Evolutionary conservation across 257 asterid species (phyloP).

Genomic region (Cinchona pubescens): DNA sequence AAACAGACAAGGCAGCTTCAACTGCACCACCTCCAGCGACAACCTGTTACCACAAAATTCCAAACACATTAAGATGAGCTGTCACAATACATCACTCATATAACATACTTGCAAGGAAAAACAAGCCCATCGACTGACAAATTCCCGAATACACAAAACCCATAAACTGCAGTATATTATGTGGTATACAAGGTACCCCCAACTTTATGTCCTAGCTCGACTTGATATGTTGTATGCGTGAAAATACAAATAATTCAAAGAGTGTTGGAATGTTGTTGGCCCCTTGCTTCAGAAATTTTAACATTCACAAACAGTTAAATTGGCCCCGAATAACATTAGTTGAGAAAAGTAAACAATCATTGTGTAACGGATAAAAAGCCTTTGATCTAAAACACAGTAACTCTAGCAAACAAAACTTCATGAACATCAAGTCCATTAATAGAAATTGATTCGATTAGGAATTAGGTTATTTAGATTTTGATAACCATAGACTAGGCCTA

Average conservation of each 20-base stretch:
- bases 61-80: neutral
- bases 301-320: neutral
- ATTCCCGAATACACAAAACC: neutral
- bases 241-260: neutral
- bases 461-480: neutral
- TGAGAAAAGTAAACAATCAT: neutral
- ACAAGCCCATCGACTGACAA: neutral
- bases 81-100: neutral
- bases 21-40: slow-evolving; percentile 99
- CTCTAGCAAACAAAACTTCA: neutral
- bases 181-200: neutral
- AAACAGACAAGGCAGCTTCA: slow-evolving; percentile 89
- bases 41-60: slow-evolving; percentile 43
- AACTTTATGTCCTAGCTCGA: neutral
- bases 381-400: neutral
- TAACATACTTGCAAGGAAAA: neutral
- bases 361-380: neutral
- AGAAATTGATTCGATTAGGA: neutral
- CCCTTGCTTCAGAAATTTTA: neutral
- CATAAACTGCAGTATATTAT: no score
- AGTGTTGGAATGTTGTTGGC: neutral
- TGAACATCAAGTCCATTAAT: neutral
- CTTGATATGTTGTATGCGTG: neutral
- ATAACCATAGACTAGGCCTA: neutral
- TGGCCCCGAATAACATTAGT: neutral